Evolutionary conservation across 225 moss, liverwort and hornwort species (phyloP), one percentile per base, ranked within the genome.

Genomic region (Sphagnum tenellum): DNA sequence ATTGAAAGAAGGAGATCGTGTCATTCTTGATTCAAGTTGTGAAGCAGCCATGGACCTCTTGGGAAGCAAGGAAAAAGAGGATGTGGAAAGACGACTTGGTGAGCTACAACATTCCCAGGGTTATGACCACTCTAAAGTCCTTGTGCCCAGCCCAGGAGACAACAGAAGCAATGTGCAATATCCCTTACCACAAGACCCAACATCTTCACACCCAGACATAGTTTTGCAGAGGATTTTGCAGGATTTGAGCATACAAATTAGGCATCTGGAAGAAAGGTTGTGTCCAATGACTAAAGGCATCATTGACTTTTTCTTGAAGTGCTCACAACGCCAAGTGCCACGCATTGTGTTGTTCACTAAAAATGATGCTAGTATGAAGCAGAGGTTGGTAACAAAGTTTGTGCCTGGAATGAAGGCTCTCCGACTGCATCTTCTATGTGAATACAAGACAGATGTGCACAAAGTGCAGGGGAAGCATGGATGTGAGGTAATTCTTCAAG

Each of bases 331-430:
- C 7, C 44, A 61, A 61, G 61, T 61, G 61, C 61, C 61, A 44
- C 61, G 61, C 8, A 61, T 61, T 6, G 61, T 61, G 61, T 46
- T 61, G 45, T 61, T 47, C 45, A 61, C 61, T 11, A 45, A 44
- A 45, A 44, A 61, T 8, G 45, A 61, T 6, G 44, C 29, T 6
- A 45, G 46, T 6, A 4, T 6, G 9, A 4, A 44, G 29, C 44
- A 61, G 61, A 45, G 4, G 4, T 45, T 45, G 29, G 29, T 46
- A 61, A 45, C 45, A 10, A 9, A 61, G 45, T 45, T 8, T 7
- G 9, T 61, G 44, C 61, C 61, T 9, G 8, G 45, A 9, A 44
- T 9, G 45, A 61, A 44, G 8, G 45, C 29, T 46, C 61, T 61
- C 61, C 61, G 6, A 46, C 61, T 61, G 6, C 61, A 61, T 46